Base-by-base conservation (phyloP, 108 stramenopile genomes). In the Schizochytrium sp. region DNA sequence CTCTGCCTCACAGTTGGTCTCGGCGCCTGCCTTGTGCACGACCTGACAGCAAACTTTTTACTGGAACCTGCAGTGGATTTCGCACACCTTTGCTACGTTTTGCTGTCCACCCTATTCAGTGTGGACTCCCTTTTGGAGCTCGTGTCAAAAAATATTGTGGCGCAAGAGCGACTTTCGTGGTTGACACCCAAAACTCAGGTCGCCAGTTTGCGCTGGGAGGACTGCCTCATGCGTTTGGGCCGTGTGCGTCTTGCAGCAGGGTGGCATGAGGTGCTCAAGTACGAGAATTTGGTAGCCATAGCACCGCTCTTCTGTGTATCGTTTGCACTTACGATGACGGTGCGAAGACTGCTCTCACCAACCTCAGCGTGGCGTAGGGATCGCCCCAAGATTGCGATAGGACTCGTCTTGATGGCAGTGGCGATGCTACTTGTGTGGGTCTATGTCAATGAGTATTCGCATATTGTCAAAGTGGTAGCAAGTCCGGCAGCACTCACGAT, bases 1-100 rank as follows among this genome's bases (percentile, higher is more conserved):
- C 76, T 83, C 55, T 83, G 76, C 76, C 53, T 83, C 47, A 83
- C 53, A 1, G 76, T 83, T 49, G 76, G 76, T 53, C 53, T 83
- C 15, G 76, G 76, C 15, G 76, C 76, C 17, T 83, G 76, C 28
- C 76, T 83, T n/a, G 53, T 53, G 47, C 76, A 83, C 28, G 76
- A 83, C 55, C 10, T 83, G 17, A 55, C 53, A 5, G 76, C 53
- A 28, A 13, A 7, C 28, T 83, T 83, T 42, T 40, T 83, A 40
- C 76, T 83, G n/a, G 76, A 55, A 40, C 47, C 76, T 40, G 76
- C 76, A 10, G 50, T 83, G 76, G 53, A 83, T 10, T 17, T 40
- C 50, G 47, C 53, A 5, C 76, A 83, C 76, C 47, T 83, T 10
- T 49, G 47, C 50, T 83, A 83, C 47, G 53, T 83, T n/a, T 53